Percentiles rank a stretch among this genome's conserved stretches.
Conservation (phyloP, 225 moss, liverwort and hornwort genomes). For the Sphagnum tenellum region DNA sequence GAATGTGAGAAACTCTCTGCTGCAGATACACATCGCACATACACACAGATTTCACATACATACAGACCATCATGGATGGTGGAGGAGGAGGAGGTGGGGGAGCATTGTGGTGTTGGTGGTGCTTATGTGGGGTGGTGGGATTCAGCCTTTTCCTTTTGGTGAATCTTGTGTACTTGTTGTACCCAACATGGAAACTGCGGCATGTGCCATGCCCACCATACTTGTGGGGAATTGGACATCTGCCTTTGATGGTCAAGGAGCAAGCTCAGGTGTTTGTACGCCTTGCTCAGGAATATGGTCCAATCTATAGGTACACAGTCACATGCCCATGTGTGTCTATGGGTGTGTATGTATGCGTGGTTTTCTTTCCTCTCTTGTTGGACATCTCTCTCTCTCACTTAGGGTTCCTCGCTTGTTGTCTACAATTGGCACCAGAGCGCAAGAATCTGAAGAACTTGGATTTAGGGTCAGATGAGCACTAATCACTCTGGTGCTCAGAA, state of each 20-base stretch:
- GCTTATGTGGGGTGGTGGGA: no score
- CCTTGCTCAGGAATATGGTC: constrained; percentile 17
- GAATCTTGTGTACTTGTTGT: constrained; percentile 10
- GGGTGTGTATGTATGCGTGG: background rate
- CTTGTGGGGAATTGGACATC: constrained; percentile 12
- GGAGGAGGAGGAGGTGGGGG: no score
- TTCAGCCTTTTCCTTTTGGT: background rate
- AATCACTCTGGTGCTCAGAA: no score
- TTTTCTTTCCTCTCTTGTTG: background rate
- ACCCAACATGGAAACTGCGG: constrained; percentile 20
- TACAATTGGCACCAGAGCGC: background rate
- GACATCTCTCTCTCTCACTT: background rate
- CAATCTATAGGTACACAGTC: constrained; percentile 11
- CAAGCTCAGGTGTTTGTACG: constrained; percentile 8
- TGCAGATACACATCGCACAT: no score
- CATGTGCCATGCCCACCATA: constrained; percentile 19
- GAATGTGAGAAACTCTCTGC: no score
- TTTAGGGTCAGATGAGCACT: no score
- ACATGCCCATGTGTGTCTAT: no score
- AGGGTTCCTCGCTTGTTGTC: background rate
- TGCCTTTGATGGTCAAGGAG: constrained; percentile 12
- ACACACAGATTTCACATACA: no score
- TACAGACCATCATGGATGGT: no score
- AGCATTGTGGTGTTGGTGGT: no score
- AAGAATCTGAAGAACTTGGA: background rate